Conservation (phyloP, 2,329 filamentous ascomycete species). For the Capronia epimyces region DNA sequence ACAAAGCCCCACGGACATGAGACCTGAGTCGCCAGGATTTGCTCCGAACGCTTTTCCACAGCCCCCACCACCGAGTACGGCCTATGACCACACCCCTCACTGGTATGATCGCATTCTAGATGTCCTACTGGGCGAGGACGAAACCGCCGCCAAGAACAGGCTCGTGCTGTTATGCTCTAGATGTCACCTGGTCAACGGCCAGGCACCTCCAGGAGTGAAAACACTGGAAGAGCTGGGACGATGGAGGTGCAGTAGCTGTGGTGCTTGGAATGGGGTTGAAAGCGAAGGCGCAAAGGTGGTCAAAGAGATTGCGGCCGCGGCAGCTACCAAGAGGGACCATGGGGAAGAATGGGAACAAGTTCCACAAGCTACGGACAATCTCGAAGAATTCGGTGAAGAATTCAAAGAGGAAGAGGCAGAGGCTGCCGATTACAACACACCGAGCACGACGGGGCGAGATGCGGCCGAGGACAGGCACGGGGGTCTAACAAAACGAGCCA, state of each 20-base stretch:
- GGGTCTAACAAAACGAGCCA: slow-evolving; percentile 22
- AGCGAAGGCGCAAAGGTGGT: slow-evolving; percentile 68
- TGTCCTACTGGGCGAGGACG: slow-evolving; percentile 87
- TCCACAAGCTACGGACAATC: slow-evolving; percentile 3
- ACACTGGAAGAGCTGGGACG: slow-evolving; percentile 70
- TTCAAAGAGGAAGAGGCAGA: slow-evolving; percentile 6
- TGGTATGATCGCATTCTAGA: slow-evolving; percentile 97
- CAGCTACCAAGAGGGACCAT: slow-evolving; percentile 11
- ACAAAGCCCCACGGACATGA: slow-evolving; percentile 22
- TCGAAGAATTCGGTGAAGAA: slow-evolving; percentile 10
- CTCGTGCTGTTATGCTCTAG: slow-evolving; percentile 76
- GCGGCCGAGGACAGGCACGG: slow-evolving; percentile 9
- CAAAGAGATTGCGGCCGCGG: slow-evolving; percentile 50
- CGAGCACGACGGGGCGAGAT: slow-evolving; percentile 22
- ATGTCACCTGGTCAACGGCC: slow-evolving; percentile 88
- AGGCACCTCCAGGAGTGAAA: slow-evolving; percentile 81
- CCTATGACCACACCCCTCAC: slow-evolving; percentile 47
- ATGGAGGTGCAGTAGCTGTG: slow-evolving; percentile 88
- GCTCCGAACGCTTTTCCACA: slow-evolving; percentile 44
- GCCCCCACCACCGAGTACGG: slow-evolving; percentile 28
- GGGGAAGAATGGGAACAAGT: slow-evolving; percentile 23
- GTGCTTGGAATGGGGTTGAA: slow-evolving; percentile 64
- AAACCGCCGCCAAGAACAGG: slow-evolving; percentile 84
- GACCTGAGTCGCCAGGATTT: slow-evolving; percentile 40
- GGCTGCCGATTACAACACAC: background rate